Evolutionary conservation across 78 protist species (phyloP), one percentile per base, ranked within the genome.

Genomic region (Dictyostelium firmibasis): DNA sequence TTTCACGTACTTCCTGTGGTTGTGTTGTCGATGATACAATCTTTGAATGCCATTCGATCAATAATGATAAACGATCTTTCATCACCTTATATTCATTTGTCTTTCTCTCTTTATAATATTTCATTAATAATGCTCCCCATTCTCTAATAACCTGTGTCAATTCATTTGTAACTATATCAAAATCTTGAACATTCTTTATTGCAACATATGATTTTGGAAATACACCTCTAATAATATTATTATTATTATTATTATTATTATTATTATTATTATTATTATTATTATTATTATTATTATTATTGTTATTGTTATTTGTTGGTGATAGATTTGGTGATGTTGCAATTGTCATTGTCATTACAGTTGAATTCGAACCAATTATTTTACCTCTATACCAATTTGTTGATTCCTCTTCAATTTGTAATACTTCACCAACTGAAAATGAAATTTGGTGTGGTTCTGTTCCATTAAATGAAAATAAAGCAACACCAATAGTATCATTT

Each of bases 31-130:
- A 25, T 6, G 85, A 78, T 8, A 64, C n/a, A 43, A 88, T 88
- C 93, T 88, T 88, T 53, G 93, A 41, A 41, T 88, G 93, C 93
- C 93, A 88, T 36, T 88, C 93, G 33, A 88, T 18, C 10, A 88
- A 53, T n/a, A 88, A 38, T 27, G 93, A 88, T 25, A 88, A 36
- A 43, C 81, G 57, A 44, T 88, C 93, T 10, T 88, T 88, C 93
- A 88, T 88, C 3, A 88, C 74, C 10, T 67, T 76, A 7, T 88
- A 88, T 47, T 88, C 93, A 18, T 41, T 47, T 1, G 60, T 76
- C 50, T 64, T 88, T 78, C 86, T 31, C 38, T 88, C 93, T 43
- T 79, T 88, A 43, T 60, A 88, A 78, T 88, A 88, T 47, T 38
- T 76, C 47, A 88, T 60, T 62, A 88, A 41, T n/a, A 88, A 38